Evolutionary conservation across 75 land plant species (phyloP).

Genomic region (Pinus taeda): DNA sequence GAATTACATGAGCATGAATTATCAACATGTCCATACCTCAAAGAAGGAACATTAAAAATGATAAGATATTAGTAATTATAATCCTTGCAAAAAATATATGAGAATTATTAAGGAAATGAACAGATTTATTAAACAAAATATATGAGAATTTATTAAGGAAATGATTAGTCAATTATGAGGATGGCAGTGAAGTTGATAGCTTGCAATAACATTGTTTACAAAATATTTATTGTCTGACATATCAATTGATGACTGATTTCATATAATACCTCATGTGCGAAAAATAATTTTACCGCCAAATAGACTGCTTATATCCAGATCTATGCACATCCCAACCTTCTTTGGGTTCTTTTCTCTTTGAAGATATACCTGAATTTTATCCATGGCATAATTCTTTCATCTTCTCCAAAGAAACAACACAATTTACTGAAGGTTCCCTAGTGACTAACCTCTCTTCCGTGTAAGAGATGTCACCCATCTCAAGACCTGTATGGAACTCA

Average conservation of each 20-base stretch:
- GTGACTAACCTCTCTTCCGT: constrained; percentile 43
- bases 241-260: not conserved
- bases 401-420: constrained; percentile 37
- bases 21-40: too few species aligned
- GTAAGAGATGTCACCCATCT: constrained; percentile 39
- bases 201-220: not conserved
- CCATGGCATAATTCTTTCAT: constrained; percentile 27
- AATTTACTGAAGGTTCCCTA: constrained; percentile 35
- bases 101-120: too few species aligned
- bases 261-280: not conserved
- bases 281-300: constrained; percentile 50
- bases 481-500: constrained; percentile 89
- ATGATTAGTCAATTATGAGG: not conserved
- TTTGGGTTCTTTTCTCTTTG: constrained; percentile 81
- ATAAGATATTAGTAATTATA: too few species aligned
- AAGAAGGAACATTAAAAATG: too few species aligned
- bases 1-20: too few species aligned
- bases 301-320: constrained; percentile 38
- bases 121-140: too few species aligned
- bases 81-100: too few species aligned
- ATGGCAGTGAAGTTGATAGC: not conserved
- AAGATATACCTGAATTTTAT: constrained; percentile 16
- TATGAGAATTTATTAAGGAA: too few species aligned
- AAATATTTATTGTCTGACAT: not conserved
- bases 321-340: constrained; percentile 64